Evolutionary conservation across 176 grass and related monocot genomes (phyloP), one percentile per base, ranked within the genome.

Genomic region (Aegilops umbellulata): DNA sequence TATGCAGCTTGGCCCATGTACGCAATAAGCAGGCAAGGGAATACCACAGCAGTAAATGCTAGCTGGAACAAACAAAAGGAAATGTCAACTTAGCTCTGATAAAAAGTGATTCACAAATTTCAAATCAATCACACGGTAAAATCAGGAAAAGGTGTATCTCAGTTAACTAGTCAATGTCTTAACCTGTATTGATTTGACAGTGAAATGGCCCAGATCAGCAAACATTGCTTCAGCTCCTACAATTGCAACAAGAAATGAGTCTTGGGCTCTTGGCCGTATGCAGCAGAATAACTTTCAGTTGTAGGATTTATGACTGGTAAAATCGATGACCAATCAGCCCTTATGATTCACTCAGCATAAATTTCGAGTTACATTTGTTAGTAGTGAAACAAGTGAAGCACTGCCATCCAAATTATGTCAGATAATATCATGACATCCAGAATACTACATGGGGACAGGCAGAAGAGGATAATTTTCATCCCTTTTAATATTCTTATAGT

Each of bases 201-300:
- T 92, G 82, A 99, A 99, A 96, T 96, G 94, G 14, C 97, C 97
- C 49, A 99, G 89, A 84, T 99, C 97, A 80, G 97, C 97, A 85
- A 99, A 96, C 97, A 99, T 99, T 88, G 94, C 97, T 93, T 99
- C 97, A 86, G 97, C 90, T 80, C 97, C 97, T 98, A 85, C 72
- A 94, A 47, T 92, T 86, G 74, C 41, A 84, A 39, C 88, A 86
- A 24, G n/a, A 65, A 78, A 78, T 60, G 42, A 76, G 41, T 30
- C 55, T 58, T 58, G 55, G 55, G 53, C 30, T 46, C 3, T 77
- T 31, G 75, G 65, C 44, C 14, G 1, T 64, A 78, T 58, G 58
- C 42, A 61, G 47, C 57, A 65, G 17, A 66, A 69, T 29, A 62
- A 57, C 2, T 75, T 86, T 23, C 46, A 58, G 19, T 32, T 6